Base-by-base conservation (phyloP, 1,139 yeast genomes). In the Martiniozyma asiatica region DNA sequence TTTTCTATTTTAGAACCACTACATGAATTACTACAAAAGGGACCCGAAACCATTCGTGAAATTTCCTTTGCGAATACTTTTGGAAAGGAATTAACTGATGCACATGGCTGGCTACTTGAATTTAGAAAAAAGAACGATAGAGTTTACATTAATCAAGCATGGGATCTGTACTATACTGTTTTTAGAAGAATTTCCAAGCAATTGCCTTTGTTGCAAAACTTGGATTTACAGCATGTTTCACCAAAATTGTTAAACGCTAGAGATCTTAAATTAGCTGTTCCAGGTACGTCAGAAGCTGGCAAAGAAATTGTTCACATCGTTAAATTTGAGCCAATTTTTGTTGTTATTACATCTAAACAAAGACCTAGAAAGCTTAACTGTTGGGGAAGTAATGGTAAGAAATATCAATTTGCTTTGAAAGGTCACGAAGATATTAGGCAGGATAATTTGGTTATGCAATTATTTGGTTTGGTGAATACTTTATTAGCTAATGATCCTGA, bases 401-500 rank as follows among this genome's bases (percentile, higher is more conserved):
- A 77, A 24, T 84, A 92, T 48, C 78, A 69, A 43, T 92, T 74
- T 55, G 58, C 63, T 1, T 62, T 92, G 48, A 92, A 92, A 58
- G 98, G 97, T 1, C 98, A 92, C 50, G 99, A 92, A 56, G 99
- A 92, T 64, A 84, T 89, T 36, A 72, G 99, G 48, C 99, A 92
- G 53, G 99, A 92, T 59, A 84, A 85, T 48, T 65, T 92, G 52
- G 99, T 89, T 19, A 92, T 92, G 98, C 99, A 92, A 54, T 62
- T 92, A 45, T 89, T 92, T 56, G 97, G 97, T 1, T 63, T 92
- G 48, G 97, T 89, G 3, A 92, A 92, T 48, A 87, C 97, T 0
- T 61, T 92, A 33, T 65, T 92, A 43, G 69, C 79, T 2, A 82
- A 82, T 46, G 97, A 92, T 53, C 78, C 96, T 0, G 98, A 89